Base-by-base conservation (phyloP, 2,329 filamentous ascomycete species). In the Diaporthe destruens region DNA sequence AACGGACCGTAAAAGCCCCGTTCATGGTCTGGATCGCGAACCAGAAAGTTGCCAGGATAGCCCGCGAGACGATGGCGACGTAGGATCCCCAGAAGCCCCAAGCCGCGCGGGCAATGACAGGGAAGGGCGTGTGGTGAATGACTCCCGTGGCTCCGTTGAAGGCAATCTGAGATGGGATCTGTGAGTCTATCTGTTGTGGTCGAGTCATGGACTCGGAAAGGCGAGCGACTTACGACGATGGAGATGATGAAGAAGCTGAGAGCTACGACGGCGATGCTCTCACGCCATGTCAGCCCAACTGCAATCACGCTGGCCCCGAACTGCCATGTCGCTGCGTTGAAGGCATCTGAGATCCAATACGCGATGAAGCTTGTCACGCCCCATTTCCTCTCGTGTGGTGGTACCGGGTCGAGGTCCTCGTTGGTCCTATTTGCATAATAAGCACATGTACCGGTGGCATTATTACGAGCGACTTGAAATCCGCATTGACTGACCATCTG, bases 41-140 rank as follows among this genome's bases (percentile, higher is more conserved):
- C 81, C 82, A 83, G 67, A 83, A 81, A 18, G 81, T 77, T 6
- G 81, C 81, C n/a, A 80, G 76, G 23, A 81, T 77, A n/a, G 79
- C 80, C 0, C 81, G 77, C 61, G 79, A 78, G 44, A 82, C 75
- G 1, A 83, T 77, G 3, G 79, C 78, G 69, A 80, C 79, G 56
- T 80, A 77, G 14, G 73, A 73, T 49, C 82, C 77, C 75, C 81
- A 82, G 74, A 80, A 82, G 18, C 81, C 82, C 73, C 82, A 84
- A 18, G 79, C 80, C 23, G 81, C 77, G 9, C 82, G 79, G n/a
- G 79, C 76, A 5, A 79, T 78, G 20, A 83, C 80, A 1, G 81
- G 80, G 76, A 83, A 83, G 16, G 81, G 80, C 39, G 82, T 80
- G 71, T 83, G 82, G n/a, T 81, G 75, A 61, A 79, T 77, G 2